Evolutionary conservation across 2,329 filamentous ascomycete species (phyloP).

Genomic region (Leptographium lundbergii): DNA sequence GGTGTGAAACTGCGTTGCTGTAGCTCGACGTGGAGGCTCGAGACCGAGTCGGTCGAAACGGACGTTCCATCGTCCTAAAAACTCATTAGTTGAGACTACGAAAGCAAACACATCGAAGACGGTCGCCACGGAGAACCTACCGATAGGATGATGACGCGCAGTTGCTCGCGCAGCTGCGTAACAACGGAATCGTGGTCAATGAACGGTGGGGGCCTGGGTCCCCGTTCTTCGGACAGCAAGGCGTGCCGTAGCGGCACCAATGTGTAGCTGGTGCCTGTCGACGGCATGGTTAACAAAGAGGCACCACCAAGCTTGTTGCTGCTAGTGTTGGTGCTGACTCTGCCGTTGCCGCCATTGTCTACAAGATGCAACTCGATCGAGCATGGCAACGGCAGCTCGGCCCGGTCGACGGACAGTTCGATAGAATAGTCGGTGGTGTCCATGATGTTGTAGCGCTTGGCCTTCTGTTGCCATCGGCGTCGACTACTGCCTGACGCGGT

Average conservation of each 20-base stretch:
- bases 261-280: constrained; percentile 18
- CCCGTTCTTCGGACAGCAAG: constrained; percentile 1
- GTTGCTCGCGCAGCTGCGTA: constrained; percentile 17
- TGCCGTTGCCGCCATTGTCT: background rate
- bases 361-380: constrained; percentile 22
- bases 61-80: constrained; percentile 20
- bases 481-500: background rate
- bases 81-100: background rate
- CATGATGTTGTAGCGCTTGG: background rate
- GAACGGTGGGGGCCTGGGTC: background rate
- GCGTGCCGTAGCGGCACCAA: constrained; percentile 18
- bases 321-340: constrained; percentile 5
- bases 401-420: constrained; percentile 23
- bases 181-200: constrained; percentile 16
- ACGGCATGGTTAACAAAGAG: constrained; percentile 25
- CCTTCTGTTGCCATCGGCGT: background rate
- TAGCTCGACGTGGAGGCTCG: constrained; percentile 25
- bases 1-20: constrained; percentile 17
- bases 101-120: background rate
- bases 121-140: constrained; percentile 8
- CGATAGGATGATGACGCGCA: constrained; percentile 14
- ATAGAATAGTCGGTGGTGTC: constrained; percentile 21
- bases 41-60: constrained; percentile 15
- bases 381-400: constrained; percentile 24
- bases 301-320: constrained; percentile 17